Conservation (phyloP, 208 protist genomes). For the Kentomonas sorsogonicus region DNA sequence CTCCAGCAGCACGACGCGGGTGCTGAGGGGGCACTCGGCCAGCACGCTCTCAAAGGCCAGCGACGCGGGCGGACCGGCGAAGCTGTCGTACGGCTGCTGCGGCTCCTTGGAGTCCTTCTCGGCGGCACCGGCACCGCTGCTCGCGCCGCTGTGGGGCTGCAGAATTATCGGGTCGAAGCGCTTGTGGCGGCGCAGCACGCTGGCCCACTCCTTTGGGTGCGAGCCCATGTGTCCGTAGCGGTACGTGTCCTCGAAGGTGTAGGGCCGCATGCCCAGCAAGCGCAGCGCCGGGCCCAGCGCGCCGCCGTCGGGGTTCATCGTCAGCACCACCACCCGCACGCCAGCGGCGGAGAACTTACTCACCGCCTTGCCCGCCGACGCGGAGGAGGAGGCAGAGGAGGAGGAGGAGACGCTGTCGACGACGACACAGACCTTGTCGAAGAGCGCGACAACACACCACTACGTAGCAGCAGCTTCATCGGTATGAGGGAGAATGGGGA, state of each 20-base stretch:
- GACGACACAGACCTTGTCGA: too few species aligned
- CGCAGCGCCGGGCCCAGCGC: conserved; percentile 50
- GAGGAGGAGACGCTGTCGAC: too few species aligned
- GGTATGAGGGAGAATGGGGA: too few species aligned
- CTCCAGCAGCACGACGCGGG: conserved; percentile 75
- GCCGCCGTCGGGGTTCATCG: conserved; percentile 73
- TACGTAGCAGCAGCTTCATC: too few species aligned
- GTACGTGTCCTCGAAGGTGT: conserved; percentile 64
- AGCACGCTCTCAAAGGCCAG: conserved; percentile 77
- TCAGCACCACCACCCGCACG: conserved; percentile 63
- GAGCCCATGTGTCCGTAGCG: conserved; percentile 52
- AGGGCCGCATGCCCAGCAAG: conserved; percentile 67
- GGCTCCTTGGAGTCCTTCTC: neutral
- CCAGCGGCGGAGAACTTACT: too few species aligned
- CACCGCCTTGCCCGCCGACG: neutral
- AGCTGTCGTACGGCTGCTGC: conserved; percentile 39
- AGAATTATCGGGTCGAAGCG: neutral
- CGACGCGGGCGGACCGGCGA: conserved; percentile 77
- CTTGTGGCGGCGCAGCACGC: conserved; percentile 49
- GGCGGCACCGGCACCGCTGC: neutral
- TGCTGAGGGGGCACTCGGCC: conserved; percentile 61
- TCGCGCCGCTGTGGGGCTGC: neutral
- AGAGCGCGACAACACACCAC: too few species aligned
- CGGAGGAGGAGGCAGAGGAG: too few species aligned
- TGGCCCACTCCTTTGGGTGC: conserved; percentile 78